Evolutionary conservation across 2,329 filamentous ascomycete genomes (phyloP).

Genomic region (Lecanoromycetidae sp.): DNA sequence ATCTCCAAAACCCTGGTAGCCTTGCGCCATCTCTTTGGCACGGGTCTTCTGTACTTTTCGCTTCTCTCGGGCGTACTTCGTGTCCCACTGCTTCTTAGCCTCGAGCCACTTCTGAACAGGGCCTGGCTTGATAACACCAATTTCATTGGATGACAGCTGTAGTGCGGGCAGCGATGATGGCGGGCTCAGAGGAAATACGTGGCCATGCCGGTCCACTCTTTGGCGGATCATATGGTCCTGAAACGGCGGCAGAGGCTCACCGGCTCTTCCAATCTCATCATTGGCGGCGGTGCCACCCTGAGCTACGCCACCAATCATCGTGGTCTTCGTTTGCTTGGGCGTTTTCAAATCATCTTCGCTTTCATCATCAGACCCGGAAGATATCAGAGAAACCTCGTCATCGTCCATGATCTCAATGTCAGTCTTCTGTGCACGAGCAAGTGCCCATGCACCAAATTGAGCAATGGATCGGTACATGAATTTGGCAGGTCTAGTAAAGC

Average conservation of each 20-base stretch:
- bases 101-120: constrained; percentile 75
- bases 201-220: constrained; percentile 65
- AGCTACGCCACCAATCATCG: constrained; percentile 14
- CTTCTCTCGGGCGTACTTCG: constrained; percentile 56
- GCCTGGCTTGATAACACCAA: constrained; percentile 68
- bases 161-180: constrained; percentile 55
- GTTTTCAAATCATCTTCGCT: constrained; percentile 22
- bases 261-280: constrained; percentile 64
- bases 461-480: constrained; percentile 89
- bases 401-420: constrained; percentile 74
- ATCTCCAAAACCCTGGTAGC: constrained; percentile 56
- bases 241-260: constrained; percentile 70
- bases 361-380: constrained; percentile 40
- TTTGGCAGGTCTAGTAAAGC: constrained; percentile 90
- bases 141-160: constrained; percentile 48
- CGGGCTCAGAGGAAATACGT: constrained; percentile 54
- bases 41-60: constrained; percentile 61
- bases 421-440: constrained; percentile 68
- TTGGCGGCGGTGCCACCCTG: constrained; percentile 14
- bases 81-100: constrained; percentile 61
- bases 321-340: constrained; percentile 16
- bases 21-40: constrained; percentile 57
- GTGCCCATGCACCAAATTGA: constrained; percentile 85
- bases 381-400: constrained; percentile 63
- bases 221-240: constrained; percentile 85